Evolutionary conservation across 1,139 yeast species (phyloP), one percentile per base, ranked within the genome.

Genomic region (Yarrowia galli): DNA sequence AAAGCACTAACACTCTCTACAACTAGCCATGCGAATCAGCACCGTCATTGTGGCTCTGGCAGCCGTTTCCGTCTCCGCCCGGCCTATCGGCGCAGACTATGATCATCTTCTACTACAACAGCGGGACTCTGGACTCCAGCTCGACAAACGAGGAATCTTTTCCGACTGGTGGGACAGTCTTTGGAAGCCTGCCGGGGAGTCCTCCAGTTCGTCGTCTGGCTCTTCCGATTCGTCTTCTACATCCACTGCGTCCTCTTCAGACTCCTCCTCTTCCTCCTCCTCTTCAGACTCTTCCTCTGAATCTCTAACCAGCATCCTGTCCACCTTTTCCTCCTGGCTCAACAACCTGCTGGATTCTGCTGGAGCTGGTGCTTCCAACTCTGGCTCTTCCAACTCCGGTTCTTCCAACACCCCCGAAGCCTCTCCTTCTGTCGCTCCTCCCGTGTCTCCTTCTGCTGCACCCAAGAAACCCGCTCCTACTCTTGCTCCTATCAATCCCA

Each of bases 401-500:
- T n/a, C 43, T n/a, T 18, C 12, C 20, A 7, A 7, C 6, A 15
- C 23, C 10, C 20, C 46, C 10, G 22, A 7, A 0, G 4, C 23
- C 5, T 23, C 12, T 2, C 20, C 46, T 1, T 20, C 48, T 20
- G 10, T 25, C 12, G 9, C 51, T 25, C 51, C 51, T 15, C 4
- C 51, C 8, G 20, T 32, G 1, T 22, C 28, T 15, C 32, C 51
- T 10, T 23, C 51, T 8, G 12, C 35, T 16, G 51, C 35, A 1
- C 35, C 35, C 20, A 46, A 22, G 10, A 45, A 23, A 5, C 42
- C 71, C 15, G 8, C 46, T 20, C 36, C 35, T 8, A 8, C 73
- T 10, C 49, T 71, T n/a, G 32, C 71, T 20, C 51, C 69, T 35
- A 35, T 71, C 12, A 16, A 71, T 46, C 65, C 40, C 51, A 45